Conservation (phyloP, 805 yeast species). For the Metschnikowia continentalis region DNA sequence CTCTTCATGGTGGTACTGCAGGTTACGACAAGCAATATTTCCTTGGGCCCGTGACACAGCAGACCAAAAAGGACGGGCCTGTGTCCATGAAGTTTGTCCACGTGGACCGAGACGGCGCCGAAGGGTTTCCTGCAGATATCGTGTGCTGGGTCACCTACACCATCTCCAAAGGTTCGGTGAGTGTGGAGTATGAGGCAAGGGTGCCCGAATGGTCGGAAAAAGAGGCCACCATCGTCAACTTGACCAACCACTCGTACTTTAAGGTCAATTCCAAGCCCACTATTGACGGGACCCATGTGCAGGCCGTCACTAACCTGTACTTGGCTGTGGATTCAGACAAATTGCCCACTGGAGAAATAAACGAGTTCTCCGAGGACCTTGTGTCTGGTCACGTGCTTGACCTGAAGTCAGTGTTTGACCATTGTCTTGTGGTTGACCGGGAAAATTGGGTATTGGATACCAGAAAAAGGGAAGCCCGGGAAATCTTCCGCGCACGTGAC, state of each 20-base stretch:
- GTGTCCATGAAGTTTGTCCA: conserved; percentile 35
- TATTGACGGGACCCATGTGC: conserved; percentile 30
- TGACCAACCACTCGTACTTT: conserved; percentile 65
- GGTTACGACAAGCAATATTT: conserved; percentile 51
- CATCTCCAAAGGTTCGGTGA: conserved; percentile 35
- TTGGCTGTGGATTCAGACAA: conserved; percentile 39
- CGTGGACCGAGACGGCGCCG: conserved; percentile 43
- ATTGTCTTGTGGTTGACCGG: conserved; percentile 46
- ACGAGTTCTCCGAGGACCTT: conserved; percentile 19
- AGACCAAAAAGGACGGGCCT: conserved; percentile 24
- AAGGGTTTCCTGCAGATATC: conserved; percentile 62
- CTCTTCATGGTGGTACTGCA: conserved; percentile 52
- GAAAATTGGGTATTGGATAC: conserved; percentile 42
- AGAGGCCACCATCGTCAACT: conserved; percentile 48
- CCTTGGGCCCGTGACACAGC: conserved; percentile 50
- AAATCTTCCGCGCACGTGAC: conserved; percentile 42
- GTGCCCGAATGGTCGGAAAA: conserved; percentile 24
- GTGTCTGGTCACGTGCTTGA: conserved; percentile 13
- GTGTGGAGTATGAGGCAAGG: conserved; percentile 45
- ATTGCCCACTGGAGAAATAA: conserved; percentile 44
- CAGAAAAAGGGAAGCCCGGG: conserved; percentile 30
- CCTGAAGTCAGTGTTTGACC: conserved; percentile 27
- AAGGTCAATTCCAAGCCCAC: conserved; percentile 35
- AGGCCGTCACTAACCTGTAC: conserved; percentile 34
- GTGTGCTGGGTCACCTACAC: conserved; percentile 45